Base-by-base conservation (phyloP, 306 rosid genomes). In the Nissolia schottii region DNA sequence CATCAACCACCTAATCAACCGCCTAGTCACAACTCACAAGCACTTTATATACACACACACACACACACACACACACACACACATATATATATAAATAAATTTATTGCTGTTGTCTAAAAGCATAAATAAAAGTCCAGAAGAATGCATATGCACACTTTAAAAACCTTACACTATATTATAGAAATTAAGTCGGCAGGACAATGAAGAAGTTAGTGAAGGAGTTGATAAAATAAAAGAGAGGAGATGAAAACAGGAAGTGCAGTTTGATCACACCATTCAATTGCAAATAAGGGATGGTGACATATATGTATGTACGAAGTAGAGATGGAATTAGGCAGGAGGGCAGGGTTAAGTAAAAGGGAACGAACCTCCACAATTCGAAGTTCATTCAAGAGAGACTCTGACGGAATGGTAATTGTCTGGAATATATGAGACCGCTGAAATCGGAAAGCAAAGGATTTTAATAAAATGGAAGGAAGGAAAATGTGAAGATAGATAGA, bases 371-470 rank as follows among this genome's bases (percentile, higher is more conserved):
- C 99, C 51, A 95, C 96, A 38, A 84, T 89, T 81, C 87, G 96
- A 82, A 95, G 97, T 67, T 95, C 97, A 77, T 95, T 95, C 61
- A 95, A 85, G 56, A 95, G 96, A 85, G 97, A 91, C 74, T 91
- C 99, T 14, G 99, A 95, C 2, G 99, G 99, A 57, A 81, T 77
- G 15, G 96, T 92, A 49, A 95, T 89, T 20, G 99, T 95, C 85
- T 89, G 94, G 79, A 81, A 76, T 71, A 91, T 84, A 84, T 91
- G 97, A 53, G 96, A 84, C 27, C 99, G 93, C 99, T 95, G 97
- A 69, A 79, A 81, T 6, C 15, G 60, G 32, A 83, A 76, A 53
- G 55, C 67, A 77, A 60, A 20, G 53, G 20, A 8, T 28, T 50
- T 32, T 3, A 35, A 80, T 0, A 7, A 18, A 40, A 34, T 6